phyloP scores from a whole-genome alignment of 192 early-diverging fungal genomes.

The Paraglomus brasilianum region DNA sequence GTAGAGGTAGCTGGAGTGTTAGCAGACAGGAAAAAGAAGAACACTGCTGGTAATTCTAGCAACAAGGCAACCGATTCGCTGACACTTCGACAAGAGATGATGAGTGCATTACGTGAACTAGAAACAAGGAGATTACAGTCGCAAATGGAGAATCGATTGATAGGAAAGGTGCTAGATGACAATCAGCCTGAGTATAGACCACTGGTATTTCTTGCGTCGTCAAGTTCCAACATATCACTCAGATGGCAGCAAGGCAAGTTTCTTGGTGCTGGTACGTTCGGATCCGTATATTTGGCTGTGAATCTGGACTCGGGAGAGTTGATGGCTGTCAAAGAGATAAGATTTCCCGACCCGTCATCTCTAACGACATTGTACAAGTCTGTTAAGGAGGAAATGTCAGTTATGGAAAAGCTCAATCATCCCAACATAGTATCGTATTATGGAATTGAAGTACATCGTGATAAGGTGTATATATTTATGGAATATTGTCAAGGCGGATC shows the following conservation, averaged over 20 bases:
- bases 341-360: slow-evolving; percentile 70
- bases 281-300: slow-evolving; percentile 81
- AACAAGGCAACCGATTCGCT: too few relatives aligned
- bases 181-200: slow-evolving; percentile 76
- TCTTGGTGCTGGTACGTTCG: slow-evolving; percentile 85
- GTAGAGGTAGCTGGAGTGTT: slow-evolving; percentile 35
- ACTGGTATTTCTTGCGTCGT: slow-evolving; percentile 72
- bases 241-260: slow-evolving; percentile 84
- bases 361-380: slow-evolving; percentile 61
- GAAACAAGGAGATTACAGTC: slow-evolving; percentile 50
- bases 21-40: slow-evolving; percentile 34
- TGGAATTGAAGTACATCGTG: slow-evolving; percentile 88
- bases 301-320: slow-evolving; percentile 80
- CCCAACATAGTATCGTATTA: slow-evolving; percentile 89
- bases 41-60: slow-evolving; percentile 29
- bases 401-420: slow-evolving; percentile 87
- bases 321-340: slow-evolving; percentile 93
- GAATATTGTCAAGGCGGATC: slow-evolving; percentile 83
- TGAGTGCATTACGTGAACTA: slow-evolving; percentile 49
- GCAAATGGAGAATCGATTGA: slow-evolving; percentile 52
- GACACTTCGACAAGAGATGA: slow-evolving; percentile 48
- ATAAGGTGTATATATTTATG: slow-evolving; percentile 90
- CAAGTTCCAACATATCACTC: slow-evolving; percentile 74
- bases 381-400: slow-evolving; percentile 89
- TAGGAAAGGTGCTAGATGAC: slow-evolving; percentile 80